Conservation (phyloP, 257 asterid genomes). For the Prunella vulgaris region DNA sequence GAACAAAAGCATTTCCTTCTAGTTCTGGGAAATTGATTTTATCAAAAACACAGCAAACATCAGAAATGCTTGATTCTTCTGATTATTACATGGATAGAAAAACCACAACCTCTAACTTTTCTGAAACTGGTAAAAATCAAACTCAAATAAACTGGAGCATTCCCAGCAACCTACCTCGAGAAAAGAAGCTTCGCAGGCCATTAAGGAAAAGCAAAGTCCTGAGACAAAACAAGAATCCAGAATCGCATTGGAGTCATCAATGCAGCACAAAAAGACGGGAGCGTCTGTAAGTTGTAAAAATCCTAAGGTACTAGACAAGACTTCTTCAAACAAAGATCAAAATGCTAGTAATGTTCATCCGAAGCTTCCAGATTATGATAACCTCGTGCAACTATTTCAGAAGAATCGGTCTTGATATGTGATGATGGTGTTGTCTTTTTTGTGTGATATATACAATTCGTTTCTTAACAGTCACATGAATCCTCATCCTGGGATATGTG, state of each 20-base stretch:
- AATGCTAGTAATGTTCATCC: constrained; percentile 81
- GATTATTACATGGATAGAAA: constrained; percentile 31
- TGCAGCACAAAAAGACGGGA: constrained; percentile 20
- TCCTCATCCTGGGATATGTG: neutral
- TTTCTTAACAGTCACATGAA: neutral
- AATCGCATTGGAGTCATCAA: constrained; percentile 17
- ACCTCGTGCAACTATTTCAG: constrained; percentile 43
- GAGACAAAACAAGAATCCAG: constrained; percentile 18
- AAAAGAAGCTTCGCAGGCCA: constrained; percentile 16
- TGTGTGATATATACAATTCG: neutral
- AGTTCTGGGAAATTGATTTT: constrained; percentile 24
- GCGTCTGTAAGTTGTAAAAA: constrained; percentile 18
- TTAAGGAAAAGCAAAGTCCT: constrained; percentile 24
- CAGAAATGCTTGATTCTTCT: constrained; percentile 26
- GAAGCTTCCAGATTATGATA: constrained; percentile 82
- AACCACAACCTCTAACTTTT: constrained; percentile 18
- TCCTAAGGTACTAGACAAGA: constrained; percentile 30
- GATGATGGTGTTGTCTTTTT: neutral
- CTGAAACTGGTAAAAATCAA: constrained; percentile 27
- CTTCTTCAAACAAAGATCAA: constrained; percentile 33
- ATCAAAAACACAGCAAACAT: constrained; percentile 19
- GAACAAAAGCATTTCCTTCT: constrained; percentile 52
- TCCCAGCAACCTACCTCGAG: constrained; percentile 12
- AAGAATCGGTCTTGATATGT: constrained; percentile 32
- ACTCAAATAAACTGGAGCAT: constrained; percentile 15